phyloP scores from a whole-genome alignment of 495 filamentous ascomycete species.

The Trichocladium uniseriatum region DNA sequence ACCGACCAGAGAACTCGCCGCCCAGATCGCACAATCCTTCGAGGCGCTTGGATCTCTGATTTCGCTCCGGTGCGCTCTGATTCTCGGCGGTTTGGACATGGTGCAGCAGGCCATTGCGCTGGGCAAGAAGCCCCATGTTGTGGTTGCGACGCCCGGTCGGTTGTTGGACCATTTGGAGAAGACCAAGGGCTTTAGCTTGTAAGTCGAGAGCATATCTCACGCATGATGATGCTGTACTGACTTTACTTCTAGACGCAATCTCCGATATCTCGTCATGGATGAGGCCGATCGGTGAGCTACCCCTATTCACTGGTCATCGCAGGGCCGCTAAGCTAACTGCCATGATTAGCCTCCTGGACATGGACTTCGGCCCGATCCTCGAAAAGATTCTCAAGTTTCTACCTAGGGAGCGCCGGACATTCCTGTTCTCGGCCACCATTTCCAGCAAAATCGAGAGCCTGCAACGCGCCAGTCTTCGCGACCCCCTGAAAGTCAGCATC shows the following conservation, averaged over 20 bases:
- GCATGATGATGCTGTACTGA: not conserved
- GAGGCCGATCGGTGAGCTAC: conserved; percentile 61
- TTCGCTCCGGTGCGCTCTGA: conserved; percentile 62
- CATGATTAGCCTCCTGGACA: conserved; percentile 58
- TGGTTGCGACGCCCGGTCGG: conserved; percentile 83
- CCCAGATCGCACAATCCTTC: conserved; percentile 77
- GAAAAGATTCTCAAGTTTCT: conserved; percentile 90
- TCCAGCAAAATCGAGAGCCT: conserved; percentile 84
- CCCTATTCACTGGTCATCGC: too few species aligned
- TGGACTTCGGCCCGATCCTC: conserved; percentile 87
- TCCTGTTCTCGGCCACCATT: conserved; percentile 92
- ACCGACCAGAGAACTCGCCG: conserved; percentile 85
- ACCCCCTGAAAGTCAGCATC: conserved; percentile 66
- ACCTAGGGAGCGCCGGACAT: conserved; percentile 69
- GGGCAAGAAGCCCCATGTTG: conserved; percentile 82
- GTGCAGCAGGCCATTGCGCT: conserved; percentile 79
- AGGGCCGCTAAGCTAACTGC: too few species aligned
- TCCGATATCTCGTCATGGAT: conserved; percentile 89
- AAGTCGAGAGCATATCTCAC: conserved; percentile 14
- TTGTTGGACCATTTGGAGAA: conserved; percentile 91
- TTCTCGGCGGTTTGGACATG: conserved; percentile 95
- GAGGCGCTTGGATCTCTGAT: conserved; percentile 79
- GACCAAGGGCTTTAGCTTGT: conserved; percentile 86
- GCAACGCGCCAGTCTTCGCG: conserved; percentile 75
- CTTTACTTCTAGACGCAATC: conserved; percentile 19